Evolutionary conservation across 2,329 filamentous ascomycete genomes (phyloP), one percentile per base, ranked within the genome.

Genomic region (Trichoderma breve): DNA sequence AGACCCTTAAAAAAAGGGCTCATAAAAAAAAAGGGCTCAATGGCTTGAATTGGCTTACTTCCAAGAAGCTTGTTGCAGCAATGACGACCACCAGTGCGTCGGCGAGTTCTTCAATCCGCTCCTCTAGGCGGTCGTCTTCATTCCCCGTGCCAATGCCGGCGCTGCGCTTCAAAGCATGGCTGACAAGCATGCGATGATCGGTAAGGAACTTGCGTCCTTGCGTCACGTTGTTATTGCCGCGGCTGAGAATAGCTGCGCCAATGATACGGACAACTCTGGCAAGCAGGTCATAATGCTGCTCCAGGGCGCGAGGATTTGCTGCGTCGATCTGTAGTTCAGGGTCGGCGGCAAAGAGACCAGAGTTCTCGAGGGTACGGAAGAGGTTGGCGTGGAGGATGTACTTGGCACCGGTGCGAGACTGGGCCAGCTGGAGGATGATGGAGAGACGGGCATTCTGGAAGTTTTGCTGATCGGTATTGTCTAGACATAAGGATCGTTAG

Each of bases 371-470:
- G 0, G 93, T 88, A 58, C 91, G 88, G 84, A 99, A 95, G 6
- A 99, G 87, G 73, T 95, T 95, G 9, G 93, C 93, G 77, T 97
- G 94, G 55, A 98, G 86, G n/a, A 98, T 90, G 74, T 93, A 90
- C 72, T 91, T 92, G 61, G 96, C 95, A 32, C 96, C 97, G n/a
- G 88, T 84, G 71, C 92, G 91, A 1, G 92, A 95, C 80, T 97
- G 93, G 70, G 92, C 92, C 66, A 98, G 88, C 74, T 94, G 91
- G 28, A 97, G 87, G 30, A 99, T 88, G 18, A 99, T 88, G 2
- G 93, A 90, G 34, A 98, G 87, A 74, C 93, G 92, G 60, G 94
- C 91, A 78, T 95, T 83, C 73, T 85, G 84, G 77, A 88, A 89
- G 75, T 86, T 84, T 75, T 86, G 81, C 73, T 84, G 81, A 60